Conservation (phyloP, 306 rosid genomes). For the Medicago ruthenica region DNA sequence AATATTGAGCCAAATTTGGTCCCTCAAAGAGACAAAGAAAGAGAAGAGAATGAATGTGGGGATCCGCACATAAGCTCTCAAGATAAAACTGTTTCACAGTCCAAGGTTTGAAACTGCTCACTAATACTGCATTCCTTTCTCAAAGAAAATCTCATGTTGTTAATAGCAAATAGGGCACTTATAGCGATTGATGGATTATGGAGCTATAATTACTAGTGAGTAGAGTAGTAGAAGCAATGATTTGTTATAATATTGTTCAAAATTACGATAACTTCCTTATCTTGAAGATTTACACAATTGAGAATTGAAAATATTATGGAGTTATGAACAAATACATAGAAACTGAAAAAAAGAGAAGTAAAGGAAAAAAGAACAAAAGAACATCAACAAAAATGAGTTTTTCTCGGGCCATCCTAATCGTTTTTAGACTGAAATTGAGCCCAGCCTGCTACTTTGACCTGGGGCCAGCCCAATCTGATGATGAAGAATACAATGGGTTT, state of each 20-base stretch:
- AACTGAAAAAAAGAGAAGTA: conserved; percentile 34
- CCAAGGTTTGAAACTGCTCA: conserved; percentile 59
- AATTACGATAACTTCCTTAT: conserved; percentile 5
- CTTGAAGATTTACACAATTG: conserved; percentile 15
- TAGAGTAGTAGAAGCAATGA: neutral
- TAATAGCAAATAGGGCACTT: conserved; percentile 28
- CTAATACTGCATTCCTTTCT: conserved; percentile 25
- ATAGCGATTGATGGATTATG: neutral
- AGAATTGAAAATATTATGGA: conserved; percentile 9
- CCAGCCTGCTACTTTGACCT: neutral
- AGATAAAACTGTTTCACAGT: conserved; percentile 44
- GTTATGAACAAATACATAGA: conserved; percentile 21
- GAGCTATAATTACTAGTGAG: conserved; percentile 23
- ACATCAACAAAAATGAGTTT: conserved; percentile 27
- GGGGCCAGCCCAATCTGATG: neutral
- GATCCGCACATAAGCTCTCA: conserved; percentile 63
- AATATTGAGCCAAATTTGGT: conserved; percentile 45
- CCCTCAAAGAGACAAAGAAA: conserved; percentile 55
- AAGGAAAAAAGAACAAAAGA: conserved; percentile 6
- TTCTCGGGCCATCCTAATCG: conserved; percentile 2
- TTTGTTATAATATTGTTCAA: conserved; percentile 28
- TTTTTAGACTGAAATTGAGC: conserved; percentile 8
- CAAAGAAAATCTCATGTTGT: conserved; percentile 23
- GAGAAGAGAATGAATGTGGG: conserved; percentile 61
- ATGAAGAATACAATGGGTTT: too few species aligned